phyloP scores from a whole-genome alignment of 2,329 filamentous ascomycete genomes.

The Phaeosphaeriaceae sp. region DNA sequence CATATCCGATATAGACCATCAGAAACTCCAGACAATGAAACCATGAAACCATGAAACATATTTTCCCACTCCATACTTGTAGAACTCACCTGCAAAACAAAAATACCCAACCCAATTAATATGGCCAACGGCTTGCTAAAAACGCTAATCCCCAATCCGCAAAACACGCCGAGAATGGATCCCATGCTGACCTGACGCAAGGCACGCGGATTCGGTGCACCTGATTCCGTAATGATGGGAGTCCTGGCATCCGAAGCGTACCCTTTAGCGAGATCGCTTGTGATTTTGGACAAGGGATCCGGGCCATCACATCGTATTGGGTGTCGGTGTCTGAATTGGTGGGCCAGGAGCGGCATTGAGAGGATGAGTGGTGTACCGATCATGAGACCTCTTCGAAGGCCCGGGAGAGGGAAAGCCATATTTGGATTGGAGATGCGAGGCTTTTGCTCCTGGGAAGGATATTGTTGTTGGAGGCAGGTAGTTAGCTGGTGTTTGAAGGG shows the following conservation, averaged over 20 bases:
- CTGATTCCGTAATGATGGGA: constrained; percentile 47
- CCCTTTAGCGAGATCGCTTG: constrained; percentile 38
- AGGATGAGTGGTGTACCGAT: constrained; percentile 46
- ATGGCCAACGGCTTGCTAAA: constrained; percentile 75
- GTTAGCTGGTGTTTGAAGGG: constrained; percentile 22
- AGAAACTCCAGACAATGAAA: not conserved
- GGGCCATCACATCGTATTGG: constrained; percentile 48
- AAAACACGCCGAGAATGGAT: constrained; percentile 52
- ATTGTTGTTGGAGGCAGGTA: constrained; percentile 26
- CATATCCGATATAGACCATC: constrained; percentile 4
- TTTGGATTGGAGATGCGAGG: not conserved
- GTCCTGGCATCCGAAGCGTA: constrained; percentile 49
- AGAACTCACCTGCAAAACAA: constrained; percentile 65
- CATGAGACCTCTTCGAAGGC: constrained; percentile 47
- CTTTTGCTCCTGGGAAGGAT: constrained; percentile 3
- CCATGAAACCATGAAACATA: not conserved
- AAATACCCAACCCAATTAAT: constrained; percentile 68
- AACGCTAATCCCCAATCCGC: constrained; percentile 69
- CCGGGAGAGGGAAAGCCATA: constrained; percentile 51
- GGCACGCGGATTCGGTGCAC: constrained; percentile 49
- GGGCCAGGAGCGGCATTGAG: constrained; percentile 38
- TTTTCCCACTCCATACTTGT: not conserved
- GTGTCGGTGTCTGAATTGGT: constrained; percentile 30
- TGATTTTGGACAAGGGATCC: constrained; percentile 47
- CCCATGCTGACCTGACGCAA: constrained; percentile 55